Evolutionary conservation across 2,329 filamentous ascomycete genomes (phyloP).

Genomic region (Acephala macrosclerotiorum): DNA sequence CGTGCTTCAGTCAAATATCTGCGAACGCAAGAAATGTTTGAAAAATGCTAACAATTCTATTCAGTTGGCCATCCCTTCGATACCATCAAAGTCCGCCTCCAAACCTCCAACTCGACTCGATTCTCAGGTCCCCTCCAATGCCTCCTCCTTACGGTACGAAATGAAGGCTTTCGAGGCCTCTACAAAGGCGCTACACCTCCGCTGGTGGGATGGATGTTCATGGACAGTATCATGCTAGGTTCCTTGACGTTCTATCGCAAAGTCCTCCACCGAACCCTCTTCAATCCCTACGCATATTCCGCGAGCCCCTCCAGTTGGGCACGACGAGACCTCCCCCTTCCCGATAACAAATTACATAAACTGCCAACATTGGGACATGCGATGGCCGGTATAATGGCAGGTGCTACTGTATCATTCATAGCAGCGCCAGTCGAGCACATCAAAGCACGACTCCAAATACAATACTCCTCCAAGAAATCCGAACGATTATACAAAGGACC

Average conservation of each 20-base stretch:
- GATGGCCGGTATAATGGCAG: slow-evolving; percentile 85
- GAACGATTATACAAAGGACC: slow-evolving; percentile 86
- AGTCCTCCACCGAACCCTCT: slow-evolving; percentile 81
- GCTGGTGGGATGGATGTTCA: slow-evolving; percentile 97
- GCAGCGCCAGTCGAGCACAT: slow-evolving; percentile 95
- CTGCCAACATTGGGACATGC: slow-evolving; percentile 85
- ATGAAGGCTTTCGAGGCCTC: slow-evolving; percentile 83
- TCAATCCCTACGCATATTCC: slow-evolving; percentile 58
- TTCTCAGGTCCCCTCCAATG: slow-evolving; percentile 91
- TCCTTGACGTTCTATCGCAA: slow-evolving; percentile 90
- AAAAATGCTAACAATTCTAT: not conserved
- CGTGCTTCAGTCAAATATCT: not conserved
- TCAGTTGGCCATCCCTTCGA: slow-evolving; percentile 80
- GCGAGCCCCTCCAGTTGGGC: slow-evolving; percentile 38
- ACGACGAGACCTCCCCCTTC: slow-evolving; percentile 26
- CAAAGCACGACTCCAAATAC: slow-evolving; percentile 92
- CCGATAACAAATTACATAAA: slow-evolving; percentile 49
- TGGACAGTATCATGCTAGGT: slow-evolving; percentile 92
- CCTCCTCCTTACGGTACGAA: slow-evolving; percentile 80
- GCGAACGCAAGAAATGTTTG: not conserved
- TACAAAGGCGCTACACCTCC: slow-evolving; percentile 97
- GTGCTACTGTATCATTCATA: slow-evolving; percentile 89
- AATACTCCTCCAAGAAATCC: slow-evolving; percentile 83
- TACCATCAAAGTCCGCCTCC: slow-evolving; percentile 94
- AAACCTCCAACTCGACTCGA: slow-evolving; percentile 79